Percentiles rank a stretch among this genome's conserved stretches.
Evolutionary conservation across 352 stramenopile species (phyloP).

Genomic region (Blastocystis sp.): DNA sequence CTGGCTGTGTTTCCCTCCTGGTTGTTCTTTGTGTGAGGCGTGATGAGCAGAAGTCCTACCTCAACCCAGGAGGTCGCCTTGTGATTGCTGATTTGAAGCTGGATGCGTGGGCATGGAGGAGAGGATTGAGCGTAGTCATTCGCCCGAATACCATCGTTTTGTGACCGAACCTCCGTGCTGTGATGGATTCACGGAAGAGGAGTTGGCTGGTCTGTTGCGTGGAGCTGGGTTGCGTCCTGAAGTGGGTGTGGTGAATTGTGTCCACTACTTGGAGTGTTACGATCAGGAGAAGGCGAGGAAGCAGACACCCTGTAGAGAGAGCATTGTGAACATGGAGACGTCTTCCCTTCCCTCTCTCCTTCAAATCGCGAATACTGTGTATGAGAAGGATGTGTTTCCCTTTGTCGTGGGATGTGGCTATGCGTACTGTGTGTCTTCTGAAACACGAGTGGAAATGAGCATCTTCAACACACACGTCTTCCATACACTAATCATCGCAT

Average conservation of each 20-base stretch:
- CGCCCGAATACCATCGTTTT: constrained; percentile 28
- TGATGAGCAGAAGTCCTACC: constrained; percentile 33
- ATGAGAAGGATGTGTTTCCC: constrained; percentile 53
- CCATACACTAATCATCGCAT: no score
- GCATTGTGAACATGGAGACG: background rate
- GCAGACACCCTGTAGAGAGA: background rate
- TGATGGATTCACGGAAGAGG: constrained; percentile 38
- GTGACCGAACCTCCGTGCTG: constrained; percentile 32
- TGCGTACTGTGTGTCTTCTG: background rate
- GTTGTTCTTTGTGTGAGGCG: background rate
- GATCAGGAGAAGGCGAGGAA: constrained; percentile 52
- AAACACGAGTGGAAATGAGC: background rate
- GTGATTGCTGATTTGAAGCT: constrained; percentile 49
- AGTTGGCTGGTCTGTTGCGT: background rate
- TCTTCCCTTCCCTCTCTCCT: background rate
- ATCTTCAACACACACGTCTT: no score
- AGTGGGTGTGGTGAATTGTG: constrained; percentile 7
- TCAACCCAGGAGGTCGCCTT: constrained; percentile 51
- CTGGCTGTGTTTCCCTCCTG: background rate
- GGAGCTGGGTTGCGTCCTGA: constrained; percentile 28
- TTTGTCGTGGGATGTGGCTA: constrained; percentile 44
- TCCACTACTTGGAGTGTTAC: constrained; percentile 33
- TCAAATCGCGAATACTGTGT: background rate
- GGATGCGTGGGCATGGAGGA: background rate
- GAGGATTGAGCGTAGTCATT: constrained; percentile 19